A percentile compares a stretch with the other conserved stretches of the same genome.
phyloP scores from a whole-genome alignment of 2,329 filamentous ascomycete genomes.

The Alternaria conjuncta region DNA sequence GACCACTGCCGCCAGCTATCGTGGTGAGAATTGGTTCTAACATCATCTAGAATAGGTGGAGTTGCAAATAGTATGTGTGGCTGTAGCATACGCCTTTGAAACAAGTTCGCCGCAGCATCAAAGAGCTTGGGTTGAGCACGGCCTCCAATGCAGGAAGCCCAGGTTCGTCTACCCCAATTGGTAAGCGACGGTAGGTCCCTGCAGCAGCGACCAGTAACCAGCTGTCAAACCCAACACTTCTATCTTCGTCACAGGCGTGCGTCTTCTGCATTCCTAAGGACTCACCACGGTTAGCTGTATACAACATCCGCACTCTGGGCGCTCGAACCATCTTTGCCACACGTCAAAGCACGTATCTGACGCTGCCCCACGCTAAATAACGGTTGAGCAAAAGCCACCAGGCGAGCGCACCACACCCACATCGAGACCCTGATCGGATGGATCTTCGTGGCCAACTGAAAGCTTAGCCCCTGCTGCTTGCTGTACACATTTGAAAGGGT shows the following conservation, averaged over 20 bases:
- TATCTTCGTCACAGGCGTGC: slow-evolving; percentile 15
- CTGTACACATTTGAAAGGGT: neutral
- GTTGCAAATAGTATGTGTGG: slow-evolving; percentile 8
- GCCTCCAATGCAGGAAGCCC: slow-evolving; percentile 8
- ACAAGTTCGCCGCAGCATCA: slow-evolving; percentile 20
- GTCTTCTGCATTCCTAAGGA: slow-evolving; percentile 3
- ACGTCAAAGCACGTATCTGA: slow-evolving; percentile 1
- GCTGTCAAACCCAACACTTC: slow-evolving; percentile 8
- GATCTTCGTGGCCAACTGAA: slow-evolving; percentile 1
- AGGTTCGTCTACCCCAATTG: neutral
- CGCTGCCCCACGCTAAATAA: neutral
- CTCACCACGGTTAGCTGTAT: slow-evolving; percentile 4
- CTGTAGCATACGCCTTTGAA: slow-evolving; percentile 15
- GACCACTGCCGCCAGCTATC: neutral
- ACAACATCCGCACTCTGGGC: neutral
- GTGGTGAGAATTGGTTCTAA: neutral
- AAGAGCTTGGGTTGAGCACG: slow-evolving; percentile 20
- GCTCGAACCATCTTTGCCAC: slow-evolving; percentile 2
- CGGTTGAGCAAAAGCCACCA: neutral
- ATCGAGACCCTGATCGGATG: slow-evolving; percentile 2
- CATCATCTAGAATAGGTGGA: neutral
- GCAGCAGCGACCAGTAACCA: slow-evolving; percentile 1
- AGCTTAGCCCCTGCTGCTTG: neutral
- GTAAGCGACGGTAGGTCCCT: slow-evolving; percentile 4
- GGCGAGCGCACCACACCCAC: neutral